Evolutionary conservation across 2,329 filamentous ascomycete species (phyloP), one percentile per base, ranked within the genome.

Genomic region (Anisogramma anomala): DNA sequence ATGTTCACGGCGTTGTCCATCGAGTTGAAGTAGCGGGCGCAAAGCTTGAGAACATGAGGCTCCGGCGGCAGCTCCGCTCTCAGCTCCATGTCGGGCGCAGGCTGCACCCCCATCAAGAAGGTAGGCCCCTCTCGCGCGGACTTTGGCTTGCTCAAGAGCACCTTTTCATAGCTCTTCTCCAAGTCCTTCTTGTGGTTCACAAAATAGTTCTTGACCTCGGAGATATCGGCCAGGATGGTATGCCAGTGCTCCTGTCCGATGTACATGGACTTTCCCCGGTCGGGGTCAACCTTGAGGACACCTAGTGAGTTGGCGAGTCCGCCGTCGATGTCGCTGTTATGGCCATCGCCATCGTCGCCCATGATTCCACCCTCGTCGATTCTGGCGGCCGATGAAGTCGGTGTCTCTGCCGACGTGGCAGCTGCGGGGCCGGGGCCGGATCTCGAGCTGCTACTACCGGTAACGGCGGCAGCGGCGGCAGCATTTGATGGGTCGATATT

Each of bases 171-270:
- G 52, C 88, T 87, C 44, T 79, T 79, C 56, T 93, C 85, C 45
- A 89, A 71, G 50, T 95, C 87, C 55, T 91, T 88, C 59, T 91
- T 93, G 62, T 95, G 86, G 26, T 72, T 77, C 14, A 66, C 64
- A 54, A 94, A 96, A 63, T 91, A 95, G 51, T 82, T 88, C 57
- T 89, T 94, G 19, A 98, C 89, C 64, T 98, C 91, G 8, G 84
- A 71, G 49, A 98, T 91, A 59, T 88, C 84, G 51, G 77, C 71
- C 41, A 93, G 64, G 39, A 93, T 76, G 28, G 80, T 77, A 52
- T 84, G 80, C 85, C 86, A 93, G 59, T 91, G 83, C 41, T 84
- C 80, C 49, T 86, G 81, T 42, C 84, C 86, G 47, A 89, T 67
- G 56, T 91, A 93, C 63, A 84, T 76, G 18, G 82, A 81, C 58